Base-by-base conservation (phyloP, 2,329 filamentous ascomycete genomes). In the Thelonectria discophora region DNA sequence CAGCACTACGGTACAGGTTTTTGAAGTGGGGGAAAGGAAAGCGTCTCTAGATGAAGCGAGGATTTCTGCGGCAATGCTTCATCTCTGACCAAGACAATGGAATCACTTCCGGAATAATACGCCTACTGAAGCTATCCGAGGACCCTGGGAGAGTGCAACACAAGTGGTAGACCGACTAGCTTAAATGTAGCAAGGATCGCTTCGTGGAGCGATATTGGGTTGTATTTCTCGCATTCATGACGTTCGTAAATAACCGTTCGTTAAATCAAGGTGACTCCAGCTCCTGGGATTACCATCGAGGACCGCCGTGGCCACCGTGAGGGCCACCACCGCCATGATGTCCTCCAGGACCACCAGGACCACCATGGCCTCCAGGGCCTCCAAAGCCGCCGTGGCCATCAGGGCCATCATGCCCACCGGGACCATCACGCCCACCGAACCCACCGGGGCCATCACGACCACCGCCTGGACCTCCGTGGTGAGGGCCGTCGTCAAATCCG, bases 261-360 rank as follows among this genome's bases (percentile, higher is more conserved):
- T 30, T 30, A 30, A 30, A 30, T 30, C 27, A 30, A 30, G 27
- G 2, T 30, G 6, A 2, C 34, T 13, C 15, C 34, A 11, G 7
- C 34, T 13, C 17, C n/a, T n/a, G 4, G 20, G 7, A 21, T 45
- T 45, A 45, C 42, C 42, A 21, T 47, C 45, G 21, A 17, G 12
- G 45, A 18, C 47, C 47, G 7, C 47, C 47, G 11, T 42, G 50
- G 27, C 40, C 50, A 17, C 40, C 43, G 15, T 50, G 32, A 27
- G 34, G 45, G 7, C 54, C 54, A 42, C 46, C 54, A 30, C 27
- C 27, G n/a, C 27, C 34, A 48, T 45, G 43, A 15, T 45, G 40
- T 5, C 52, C 52, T 27, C 32, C 50, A n/a, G 50, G 24, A n/a
- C 50, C 50, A 11, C 54, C 54, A 34, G 45, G 45, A 12, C 53